Evolutionary conservation across 2,329 filamentous ascomycete species (phyloP).

Genomic region (Penicillium fuscoglaucum): DNA sequence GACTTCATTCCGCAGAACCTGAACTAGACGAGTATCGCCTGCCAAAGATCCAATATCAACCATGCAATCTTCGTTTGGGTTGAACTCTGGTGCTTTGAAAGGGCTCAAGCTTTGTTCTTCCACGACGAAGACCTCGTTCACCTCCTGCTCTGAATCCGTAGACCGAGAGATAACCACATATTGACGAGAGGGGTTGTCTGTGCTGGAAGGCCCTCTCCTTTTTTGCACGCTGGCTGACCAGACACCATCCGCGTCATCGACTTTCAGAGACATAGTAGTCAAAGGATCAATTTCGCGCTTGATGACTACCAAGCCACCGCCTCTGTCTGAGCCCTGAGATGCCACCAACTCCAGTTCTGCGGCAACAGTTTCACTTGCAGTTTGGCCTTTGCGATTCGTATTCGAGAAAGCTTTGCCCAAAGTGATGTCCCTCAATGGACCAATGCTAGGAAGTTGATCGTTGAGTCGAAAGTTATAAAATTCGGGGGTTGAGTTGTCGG

Average conservation of each 20-base stretch:
- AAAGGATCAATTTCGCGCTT: slow-evolving; percentile 75
- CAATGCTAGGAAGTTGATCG: slow-evolving; percentile 74
- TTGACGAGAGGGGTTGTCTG: slow-evolving; percentile 61
- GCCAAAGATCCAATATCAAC: slow-evolving; percentile 82
- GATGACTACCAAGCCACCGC: slow-evolving; percentile 71
- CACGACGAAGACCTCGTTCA: slow-evolving; percentile 74
- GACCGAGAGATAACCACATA: slow-evolving; percentile 80
- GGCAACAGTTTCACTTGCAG: slow-evolving; percentile 37
- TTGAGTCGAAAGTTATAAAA: slow-evolving; percentile 74
- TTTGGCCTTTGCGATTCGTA: slow-evolving; percentile 50
- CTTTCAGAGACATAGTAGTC: slow-evolving; percentile 67
- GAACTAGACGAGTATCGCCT: slow-evolving; percentile 77
- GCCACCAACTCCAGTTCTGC: slow-evolving; percentile 53
- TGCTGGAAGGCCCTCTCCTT: slow-evolving; percentile 50
- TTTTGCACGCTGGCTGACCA: slow-evolving; percentile 69
- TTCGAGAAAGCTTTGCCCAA: slow-evolving; percentile 59
- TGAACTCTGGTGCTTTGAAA: slow-evolving; percentile 82
- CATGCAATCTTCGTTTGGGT: slow-evolving; percentile 82
- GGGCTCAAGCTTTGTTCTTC: slow-evolving; percentile 73
- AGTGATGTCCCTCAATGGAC: slow-evolving; percentile 73
- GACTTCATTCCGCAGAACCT: slow-evolving; percentile 82
- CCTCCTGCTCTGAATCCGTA: slow-evolving; percentile 66
- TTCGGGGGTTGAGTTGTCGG: slow-evolving; percentile 35
- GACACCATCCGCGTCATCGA: slow-evolving; percentile 71
- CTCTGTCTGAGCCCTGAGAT: slow-evolving; percentile 56